Evolutionary conservation across 352 stramenopile genomes (phyloP).

Genomic region (Phytophthora rubi): DNA sequence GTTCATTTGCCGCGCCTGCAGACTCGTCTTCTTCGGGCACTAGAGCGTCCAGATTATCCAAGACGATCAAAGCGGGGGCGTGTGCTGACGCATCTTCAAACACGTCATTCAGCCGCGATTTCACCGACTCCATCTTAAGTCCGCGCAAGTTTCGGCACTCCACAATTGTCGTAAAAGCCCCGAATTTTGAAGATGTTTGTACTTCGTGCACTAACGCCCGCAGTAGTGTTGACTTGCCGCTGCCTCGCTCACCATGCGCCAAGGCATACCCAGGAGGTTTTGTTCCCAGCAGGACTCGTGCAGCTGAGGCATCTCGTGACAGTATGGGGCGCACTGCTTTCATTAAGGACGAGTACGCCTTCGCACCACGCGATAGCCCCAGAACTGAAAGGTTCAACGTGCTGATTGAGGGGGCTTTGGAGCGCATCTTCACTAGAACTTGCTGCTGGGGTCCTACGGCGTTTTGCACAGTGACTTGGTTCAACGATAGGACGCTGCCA

Average conservation of each 20-base stretch:
- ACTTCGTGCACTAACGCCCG: slow-evolving; percentile 52
- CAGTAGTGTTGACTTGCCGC: slow-evolving; percentile 82
- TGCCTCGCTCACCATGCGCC: slow-evolving; percentile 75
- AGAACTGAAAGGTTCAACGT: slow-evolving; percentile 38
- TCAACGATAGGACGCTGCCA: slow-evolving; percentile 36
- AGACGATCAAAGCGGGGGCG: slow-evolving; percentile 67
- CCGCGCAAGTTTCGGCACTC: slow-evolving; percentile 79
- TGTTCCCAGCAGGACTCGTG: slow-evolving; percentile 65
- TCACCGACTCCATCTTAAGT: slow-evolving; percentile 89
- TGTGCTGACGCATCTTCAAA: slow-evolving; percentile 57
- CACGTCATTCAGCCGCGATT: slow-evolving; percentile 59
- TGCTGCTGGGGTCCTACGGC: slow-evolving; percentile 33
- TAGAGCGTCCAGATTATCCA: slow-evolving; percentile 89
- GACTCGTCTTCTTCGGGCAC: slow-evolving; percentile 83
- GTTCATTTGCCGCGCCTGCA: slow-evolving; percentile 75
- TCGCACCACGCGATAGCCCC: slow-evolving; percentile 49
- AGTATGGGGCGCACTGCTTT: slow-evolving; percentile 60
- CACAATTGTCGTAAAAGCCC: slow-evolving; percentile 55
- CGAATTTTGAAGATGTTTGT: slow-evolving; percentile 35
- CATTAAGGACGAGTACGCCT: slow-evolving; percentile 51
- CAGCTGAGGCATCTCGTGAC: slow-evolving; percentile 52
- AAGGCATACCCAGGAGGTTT: slow-evolving; percentile 68
- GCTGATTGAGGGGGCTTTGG: slow-evolving; percentile 5
- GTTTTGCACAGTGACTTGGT: slow-evolving; percentile 42
- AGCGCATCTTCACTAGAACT: slow-evolving; percentile 31